Base-by-base conservation (phyloP, 1,139 yeast genomes). In the Geotrichum reessii region DNA sequence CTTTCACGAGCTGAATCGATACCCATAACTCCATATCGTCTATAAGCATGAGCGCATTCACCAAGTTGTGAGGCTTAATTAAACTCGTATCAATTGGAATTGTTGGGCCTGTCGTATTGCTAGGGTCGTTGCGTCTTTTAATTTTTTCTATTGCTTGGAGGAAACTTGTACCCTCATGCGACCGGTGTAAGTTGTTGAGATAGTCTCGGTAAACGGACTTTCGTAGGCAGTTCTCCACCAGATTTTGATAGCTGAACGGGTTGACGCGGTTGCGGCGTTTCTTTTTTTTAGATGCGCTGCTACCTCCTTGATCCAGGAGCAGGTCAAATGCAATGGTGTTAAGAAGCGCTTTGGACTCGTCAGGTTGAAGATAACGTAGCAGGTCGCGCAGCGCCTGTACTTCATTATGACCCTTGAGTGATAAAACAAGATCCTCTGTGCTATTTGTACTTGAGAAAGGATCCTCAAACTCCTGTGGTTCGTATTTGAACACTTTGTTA, bases 1-100 rank as follows among this genome's bases (percentile, higher is more conserved):
- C 25, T 7, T 51, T 47, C 2, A 50, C 33, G 21, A 54, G 22
- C n/a, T 54, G 44, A 27, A 58, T 40, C 9, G 53, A 37, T 12
- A 37, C 25, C 55, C 55, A 50, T 8, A 55, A 24, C 33, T 54
- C 60, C 21, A 51, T 14, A 22, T 58, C 60, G 24, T 58, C 58
- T 7, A 47, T 53, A 14, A 50, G 12, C 48, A 52, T 52, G 17
- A 52, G 21, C 33, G 25, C 49, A 14, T 12, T 28, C 14, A 42
- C 49, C 17, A 52, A n/a, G 46, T 52, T 42, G 9, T 42, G 21
- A 3, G 44, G 44, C 48, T 46, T 46, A 7, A 46, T 46, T 19
- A 19, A 14, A 9, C 48, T 49, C 6, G 31, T 47, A 4, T 47
- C 31, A 19, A 24, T 24, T n/a, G 14, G 49, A n/a, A 47, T 47